Conservation (phyloP, 2,329 filamentous ascomycete genomes). For the Myriosclerotinia duriaeana region DNA sequence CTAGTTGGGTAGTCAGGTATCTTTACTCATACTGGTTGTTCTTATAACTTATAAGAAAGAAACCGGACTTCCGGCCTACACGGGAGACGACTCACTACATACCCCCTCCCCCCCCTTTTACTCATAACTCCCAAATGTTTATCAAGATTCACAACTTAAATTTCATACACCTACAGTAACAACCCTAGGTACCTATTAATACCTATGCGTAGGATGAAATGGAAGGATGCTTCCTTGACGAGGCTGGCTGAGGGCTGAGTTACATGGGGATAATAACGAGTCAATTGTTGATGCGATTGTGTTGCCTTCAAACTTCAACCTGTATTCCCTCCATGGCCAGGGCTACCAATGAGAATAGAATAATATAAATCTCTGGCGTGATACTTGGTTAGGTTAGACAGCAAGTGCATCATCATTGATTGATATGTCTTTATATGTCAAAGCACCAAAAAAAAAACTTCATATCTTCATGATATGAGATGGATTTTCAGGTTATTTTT, state of each 20-base stretch:
- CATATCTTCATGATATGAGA: background rate
- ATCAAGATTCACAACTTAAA: background rate
- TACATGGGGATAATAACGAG: background rate
- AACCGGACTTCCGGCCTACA: conserved; percentile 9
- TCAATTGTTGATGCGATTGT: background rate
- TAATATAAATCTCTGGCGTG: background rate
- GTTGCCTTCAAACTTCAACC: background rate
- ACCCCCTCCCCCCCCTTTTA: too few species aligned
- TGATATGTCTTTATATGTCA: background rate
- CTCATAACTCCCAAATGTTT: too few species aligned
- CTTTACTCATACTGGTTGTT: too few species aligned
- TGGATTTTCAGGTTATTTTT: background rate
- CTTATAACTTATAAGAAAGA: background rate
- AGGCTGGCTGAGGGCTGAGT: background rate
- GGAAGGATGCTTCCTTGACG: background rate
- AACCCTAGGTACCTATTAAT: background rate
- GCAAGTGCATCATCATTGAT: background rate
- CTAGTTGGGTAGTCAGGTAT: too few species aligned
- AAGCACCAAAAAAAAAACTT: conserved; percentile 5
- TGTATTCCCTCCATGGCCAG: background rate
- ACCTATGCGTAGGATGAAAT: too few species aligned
- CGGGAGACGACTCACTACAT: background rate
- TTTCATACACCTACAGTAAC: background rate
- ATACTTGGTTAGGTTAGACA: background rate
- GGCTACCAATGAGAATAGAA: background rate